Conservation (phyloP, 495 filamentous ascomycete genomes). For the Neurospora sp. region DNA sequence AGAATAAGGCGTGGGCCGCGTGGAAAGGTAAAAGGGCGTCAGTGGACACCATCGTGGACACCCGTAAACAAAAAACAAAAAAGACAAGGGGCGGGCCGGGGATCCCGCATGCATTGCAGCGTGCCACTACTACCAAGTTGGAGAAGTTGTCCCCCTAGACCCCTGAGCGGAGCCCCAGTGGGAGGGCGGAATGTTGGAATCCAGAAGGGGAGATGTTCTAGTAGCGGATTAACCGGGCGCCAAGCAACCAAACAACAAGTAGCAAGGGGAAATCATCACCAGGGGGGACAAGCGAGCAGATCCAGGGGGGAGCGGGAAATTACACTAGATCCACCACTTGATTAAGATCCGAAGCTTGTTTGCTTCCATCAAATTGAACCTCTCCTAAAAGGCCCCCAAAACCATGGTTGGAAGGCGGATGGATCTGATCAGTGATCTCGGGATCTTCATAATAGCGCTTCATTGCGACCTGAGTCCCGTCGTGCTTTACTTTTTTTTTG, state of each 20-base stretch:
- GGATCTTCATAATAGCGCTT: not conserved
- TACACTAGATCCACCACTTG: not conserved
- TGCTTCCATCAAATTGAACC: not conserved
- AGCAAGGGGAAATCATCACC: not conserved
- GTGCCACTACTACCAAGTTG: not conserved
- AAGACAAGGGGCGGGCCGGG: not conserved
- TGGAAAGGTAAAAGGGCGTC: not conserved
- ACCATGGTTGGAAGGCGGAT: not conserved
- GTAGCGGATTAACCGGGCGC: not conserved
- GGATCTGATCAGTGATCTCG: not conserved
- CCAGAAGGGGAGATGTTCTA: not conserved
- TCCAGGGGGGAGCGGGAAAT: not conserved
- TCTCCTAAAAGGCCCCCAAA: not conserved
- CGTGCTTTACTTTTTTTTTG: not conserved
- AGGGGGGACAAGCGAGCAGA: not conserved
- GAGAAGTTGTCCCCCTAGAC: not conserved
- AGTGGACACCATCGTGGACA: not conserved
- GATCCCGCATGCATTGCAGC: not conserved
- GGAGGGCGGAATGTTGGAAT: not conserved
- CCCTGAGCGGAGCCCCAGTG: not conserved
- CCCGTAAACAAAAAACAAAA: not conserved
- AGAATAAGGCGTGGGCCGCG: not conserved
- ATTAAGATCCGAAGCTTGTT: not conserved
- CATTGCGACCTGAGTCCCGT: not conserved
- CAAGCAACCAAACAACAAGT: not conserved